Evolutionary conservation across 1,284 basidiomycete genomes (phyloP), one percentile per base, ranked within the genome.

Genomic region (Ganoderma lucidum): DNA sequence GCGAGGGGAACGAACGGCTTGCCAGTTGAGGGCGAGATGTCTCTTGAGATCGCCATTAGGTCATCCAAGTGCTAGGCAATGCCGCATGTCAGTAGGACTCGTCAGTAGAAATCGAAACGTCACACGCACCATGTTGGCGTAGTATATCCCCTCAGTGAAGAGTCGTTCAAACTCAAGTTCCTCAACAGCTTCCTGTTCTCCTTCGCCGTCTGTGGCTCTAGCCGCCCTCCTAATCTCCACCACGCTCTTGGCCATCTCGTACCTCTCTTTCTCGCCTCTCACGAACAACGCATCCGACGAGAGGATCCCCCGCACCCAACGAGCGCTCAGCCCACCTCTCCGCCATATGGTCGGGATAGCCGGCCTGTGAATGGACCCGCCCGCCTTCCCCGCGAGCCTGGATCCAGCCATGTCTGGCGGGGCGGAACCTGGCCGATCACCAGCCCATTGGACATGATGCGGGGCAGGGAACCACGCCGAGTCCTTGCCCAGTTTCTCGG

Each of bases 221-320:
- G 81, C 80, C 37, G 79, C 82, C 65, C 93, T 82, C 63, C 93
- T 83, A 65, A 97, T 79, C 76, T 96, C 94, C 0, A 96, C 88
- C 0, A 96, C 87, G 10, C 88, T 81, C 62, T 89, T 87, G 2
- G 95, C 94, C 78, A 96, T 85, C 53, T 90, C 86, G 78, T 96
- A 98, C 70, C 96, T 82, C 73, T 93, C 93, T 73, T 88, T 87
- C 80, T 98, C 96, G 28, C 88, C 89, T 67, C 82, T 86, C 48
- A 97, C 88, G 77, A 96, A 98, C 64, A 97, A 86, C 15, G 89
- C 87, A 77, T 98, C 94, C 0, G 92, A 91, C 2, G 91, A 90
- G 14, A 97, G 80, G 53, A 97, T 80, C 1, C 91, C 93, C 28
- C 90, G 83, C 51, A 93, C 86, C 92, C 95, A 97, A 37, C 81